Evolutionary conservation across 2,329 filamentous ascomycete species (phyloP), one percentile per base, ranked within the genome.

Genomic region (Kalmusia sp.): DNA sequence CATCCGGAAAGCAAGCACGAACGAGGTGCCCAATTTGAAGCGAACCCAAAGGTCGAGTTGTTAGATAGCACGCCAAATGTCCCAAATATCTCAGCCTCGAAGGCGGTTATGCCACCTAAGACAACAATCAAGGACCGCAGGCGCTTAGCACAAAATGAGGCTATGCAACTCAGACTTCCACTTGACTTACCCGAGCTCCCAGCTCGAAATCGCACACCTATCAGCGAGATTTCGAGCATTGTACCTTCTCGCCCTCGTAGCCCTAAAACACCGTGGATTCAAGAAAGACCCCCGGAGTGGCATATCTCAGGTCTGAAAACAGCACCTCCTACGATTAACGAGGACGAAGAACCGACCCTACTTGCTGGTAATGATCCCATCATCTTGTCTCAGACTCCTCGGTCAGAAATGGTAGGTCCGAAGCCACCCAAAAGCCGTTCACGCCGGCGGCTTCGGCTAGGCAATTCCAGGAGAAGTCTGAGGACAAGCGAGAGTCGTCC

Each of bases 101-200:
- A 47, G 14, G 9, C 37, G 2, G 17, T 9, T 19, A 6, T 30
- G 1, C 15, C 39, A 24, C 6, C 53, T 8, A 61, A 61, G 54
- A 39, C 54, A 22, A 59, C 59, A 12, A 48, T 71, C 11, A 65
- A 67, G 51, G 65, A 65, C 19, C 65, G 70, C 30, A 61, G 70
- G 39, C 65, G 68, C 15, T 46, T 71, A 14, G 61, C 62, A 6
- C 53, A 50, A 12, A 31, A 33, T 8, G 50, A 59, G 5, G 31
- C 55, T 9, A 45, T 72, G 27, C 67, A 67, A 35, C 57, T 73
- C 12, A 62, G 59, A 7, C 54, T 72, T 31, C 69, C 69, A 14
- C 43, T 51, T 1, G 48, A 56, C 19, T 43, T 67, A 2, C 58
- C 61, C 28, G 49, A 62, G 30, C 40, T 70, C 8, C 67, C 67